Conservation (phyloP, 2,329 filamentous ascomycete genomes). For the Cercospora brassicicola region DNA sequence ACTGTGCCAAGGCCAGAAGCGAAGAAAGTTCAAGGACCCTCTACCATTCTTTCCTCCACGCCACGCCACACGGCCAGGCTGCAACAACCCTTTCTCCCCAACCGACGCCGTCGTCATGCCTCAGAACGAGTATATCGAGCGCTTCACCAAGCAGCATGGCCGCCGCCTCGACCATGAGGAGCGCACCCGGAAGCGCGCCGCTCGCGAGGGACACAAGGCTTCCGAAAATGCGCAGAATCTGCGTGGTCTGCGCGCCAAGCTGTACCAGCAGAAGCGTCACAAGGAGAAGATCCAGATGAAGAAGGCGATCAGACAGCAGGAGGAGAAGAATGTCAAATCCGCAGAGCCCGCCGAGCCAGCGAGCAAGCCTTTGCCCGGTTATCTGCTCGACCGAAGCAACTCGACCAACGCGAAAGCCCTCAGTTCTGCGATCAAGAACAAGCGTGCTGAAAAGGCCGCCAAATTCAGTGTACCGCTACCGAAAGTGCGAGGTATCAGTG, state of each 20-base stretch:
- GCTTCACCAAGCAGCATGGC: constrained; percentile 65
- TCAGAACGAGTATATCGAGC: constrained; percentile 78
- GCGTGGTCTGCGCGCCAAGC: constrained; percentile 85
- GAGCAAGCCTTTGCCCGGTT: constrained; percentile 80
- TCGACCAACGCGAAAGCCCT: constrained; percentile 71
- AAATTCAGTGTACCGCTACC: constrained; percentile 90
- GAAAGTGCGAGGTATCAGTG: constrained; percentile 88
- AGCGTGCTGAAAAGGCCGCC: constrained; percentile 88
- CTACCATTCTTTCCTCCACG: not conserved
- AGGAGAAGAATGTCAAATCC: constrained; percentile 93
- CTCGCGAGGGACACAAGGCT: constrained; percentile 84
- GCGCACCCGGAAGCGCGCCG: constrained; percentile 78
- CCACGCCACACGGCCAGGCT: constrained; percentile 2
- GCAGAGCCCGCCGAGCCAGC: constrained; percentile 74
- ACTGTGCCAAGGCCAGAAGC: not conserved
- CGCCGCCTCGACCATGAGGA: constrained; percentile 78
- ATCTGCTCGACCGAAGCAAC: constrained; percentile 82
- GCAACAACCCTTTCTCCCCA: not conserved
- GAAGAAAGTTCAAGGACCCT: not conserved
- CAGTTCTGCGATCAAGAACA: constrained; percentile 88
- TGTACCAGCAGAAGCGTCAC: constrained; percentile 88
- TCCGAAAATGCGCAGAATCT: constrained; percentile 92
- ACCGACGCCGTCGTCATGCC: constrained; percentile 53
- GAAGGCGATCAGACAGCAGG: constrained; percentile 90
- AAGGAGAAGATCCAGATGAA: constrained; percentile 99